phyloP scores from a whole-genome alignment of 2,329 filamentous ascomycete species.

The Exophiala aquamarina region DNA sequence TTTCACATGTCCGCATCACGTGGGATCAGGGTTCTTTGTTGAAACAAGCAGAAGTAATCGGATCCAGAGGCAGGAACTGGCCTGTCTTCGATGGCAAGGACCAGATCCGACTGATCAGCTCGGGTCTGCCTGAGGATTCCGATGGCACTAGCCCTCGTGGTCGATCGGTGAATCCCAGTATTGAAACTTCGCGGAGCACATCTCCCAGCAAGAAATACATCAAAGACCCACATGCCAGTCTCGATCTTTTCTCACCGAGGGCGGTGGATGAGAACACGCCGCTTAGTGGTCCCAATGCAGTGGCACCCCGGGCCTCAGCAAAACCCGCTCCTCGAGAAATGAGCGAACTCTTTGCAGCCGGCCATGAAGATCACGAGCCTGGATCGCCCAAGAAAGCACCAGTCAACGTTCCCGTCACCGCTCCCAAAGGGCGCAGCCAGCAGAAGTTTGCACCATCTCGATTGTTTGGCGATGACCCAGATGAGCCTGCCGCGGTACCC shows the following conservation, averaged over 20 bases:
- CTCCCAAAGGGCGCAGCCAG: conserved; percentile 49
- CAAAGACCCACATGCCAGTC: conserved; percentile 44
- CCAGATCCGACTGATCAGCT: conserved; percentile 74
- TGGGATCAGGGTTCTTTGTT: conserved; percentile 95
- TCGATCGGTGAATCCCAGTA: conserved; percentile 19
- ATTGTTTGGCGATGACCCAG: conserved; percentile 53
- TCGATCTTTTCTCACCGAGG: conserved; percentile 25
- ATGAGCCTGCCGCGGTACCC: conserved; percentile 48
- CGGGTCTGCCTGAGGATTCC: conserved; percentile 41
- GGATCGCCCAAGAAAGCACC: conserved; percentile 29
- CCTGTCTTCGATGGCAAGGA: conserved; percentile 86
- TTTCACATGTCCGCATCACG: conserved; percentile 80
- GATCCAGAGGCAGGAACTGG: conserved; percentile 87
- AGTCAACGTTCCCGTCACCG: conserved; percentile 34
- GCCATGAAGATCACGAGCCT: conserved; percentile 40
- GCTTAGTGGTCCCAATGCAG: conserved; percentile 58
- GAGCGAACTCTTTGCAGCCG: conserved; percentile 66
- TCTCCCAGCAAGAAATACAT: conserved; percentile 43
- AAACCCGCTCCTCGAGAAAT: conserved; percentile 68
- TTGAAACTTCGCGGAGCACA: conserved; percentile 19
- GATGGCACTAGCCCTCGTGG: conserved; percentile 22
- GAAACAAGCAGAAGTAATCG: conserved; percentile 92
- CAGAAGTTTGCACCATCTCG: conserved; percentile 52
- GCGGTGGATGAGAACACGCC: conserved; percentile 18
- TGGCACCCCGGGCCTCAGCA: conserved; percentile 66